Conservation (phyloP, 2,329 filamentous ascomycete species). For the Dothideomycetidae sp. region DNA sequence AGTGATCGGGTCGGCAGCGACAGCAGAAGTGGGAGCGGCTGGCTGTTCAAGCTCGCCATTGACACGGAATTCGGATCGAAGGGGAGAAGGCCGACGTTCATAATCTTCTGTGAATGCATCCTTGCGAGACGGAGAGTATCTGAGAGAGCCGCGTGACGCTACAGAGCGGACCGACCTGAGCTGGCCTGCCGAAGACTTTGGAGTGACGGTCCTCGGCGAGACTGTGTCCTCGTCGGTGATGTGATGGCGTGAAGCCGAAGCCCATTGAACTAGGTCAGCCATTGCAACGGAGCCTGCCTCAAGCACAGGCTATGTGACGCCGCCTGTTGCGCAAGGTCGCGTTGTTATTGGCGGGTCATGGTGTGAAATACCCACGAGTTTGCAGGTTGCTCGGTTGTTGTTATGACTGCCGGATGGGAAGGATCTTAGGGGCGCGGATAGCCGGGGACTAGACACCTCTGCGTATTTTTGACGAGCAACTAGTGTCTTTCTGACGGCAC, state of each 20-base stretch:
- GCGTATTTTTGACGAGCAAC: too few species aligned
- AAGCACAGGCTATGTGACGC: too few species aligned
- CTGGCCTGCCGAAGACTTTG: slow-evolving; percentile 5
- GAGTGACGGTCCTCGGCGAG: slow-evolving; percentile 7
- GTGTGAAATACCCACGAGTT: too few species aligned
- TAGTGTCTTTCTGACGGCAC: too few species aligned
- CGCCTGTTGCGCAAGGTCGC: too few species aligned
- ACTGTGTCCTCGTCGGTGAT: slow-evolving; percentile 2
- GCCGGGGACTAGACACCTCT: too few species aligned
- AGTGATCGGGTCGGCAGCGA: not conserved
- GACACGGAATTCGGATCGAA: slow-evolving; percentile 6
- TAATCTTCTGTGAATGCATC: slow-evolving; percentile 9
- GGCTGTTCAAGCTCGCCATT: slow-evolving; percentile 3
- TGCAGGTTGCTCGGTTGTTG: too few species aligned
- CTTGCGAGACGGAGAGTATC: slow-evolving; percentile 1
- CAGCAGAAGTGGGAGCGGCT: slow-evolving; percentile 1
- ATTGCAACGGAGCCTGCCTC: too few species aligned
- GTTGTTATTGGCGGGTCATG: too few species aligned
- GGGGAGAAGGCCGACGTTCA: slow-evolving; percentile 6
- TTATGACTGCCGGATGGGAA: too few species aligned
- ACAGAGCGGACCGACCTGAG: slow-evolving; percentile 1
- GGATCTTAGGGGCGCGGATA: too few species aligned
- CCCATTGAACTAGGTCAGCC: slow-evolving; percentile 7
- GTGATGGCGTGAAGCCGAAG: not conserved
- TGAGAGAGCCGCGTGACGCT: slow-evolving; percentile 1